Percentiles rank a stretch among this genome's conserved stretches.
Conservation (phyloP, 2,329 filamentous ascomycete species). For the Cryphonectria parasitica region DNA sequence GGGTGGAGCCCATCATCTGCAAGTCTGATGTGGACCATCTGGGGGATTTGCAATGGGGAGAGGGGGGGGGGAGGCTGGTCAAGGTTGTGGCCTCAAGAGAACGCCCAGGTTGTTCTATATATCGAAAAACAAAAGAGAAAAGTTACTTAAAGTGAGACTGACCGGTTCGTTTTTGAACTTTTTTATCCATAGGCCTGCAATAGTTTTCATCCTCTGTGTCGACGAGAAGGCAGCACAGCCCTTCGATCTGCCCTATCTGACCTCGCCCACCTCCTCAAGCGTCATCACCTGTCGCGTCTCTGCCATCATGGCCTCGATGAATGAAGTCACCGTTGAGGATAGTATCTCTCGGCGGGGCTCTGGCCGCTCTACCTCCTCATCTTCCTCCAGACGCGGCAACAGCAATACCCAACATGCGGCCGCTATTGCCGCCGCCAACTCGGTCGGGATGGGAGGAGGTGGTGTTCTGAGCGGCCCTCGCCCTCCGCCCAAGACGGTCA, state of each 20-base stretch:
- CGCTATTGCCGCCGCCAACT: constrained; percentile 26
- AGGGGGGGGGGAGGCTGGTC: constrained; percentile 9
- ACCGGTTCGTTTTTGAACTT: no score
- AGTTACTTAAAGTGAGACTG: neutral
- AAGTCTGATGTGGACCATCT: constrained; percentile 25
- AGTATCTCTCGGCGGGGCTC: constrained; percentile 28
- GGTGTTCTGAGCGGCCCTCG: constrained; percentile 20
- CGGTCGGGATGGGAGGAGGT: neutral
- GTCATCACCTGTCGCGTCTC: constrained; percentile 28
- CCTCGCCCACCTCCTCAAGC: constrained; percentile 15
- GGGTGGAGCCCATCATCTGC: constrained; percentile 18
- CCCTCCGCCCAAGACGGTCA: constrained; percentile 20
- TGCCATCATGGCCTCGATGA: constrained; percentile 23
- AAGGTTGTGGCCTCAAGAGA: neutral
- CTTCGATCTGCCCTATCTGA: constrained; percentile 34
- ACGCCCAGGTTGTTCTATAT: neutral
- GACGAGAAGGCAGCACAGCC: constrained; percentile 32
- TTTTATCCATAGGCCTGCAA: constrained; percentile 22
- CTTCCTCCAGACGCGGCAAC: constrained; percentile 15
- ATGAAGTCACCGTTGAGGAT: constrained; percentile 28
- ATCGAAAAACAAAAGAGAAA: neutral
- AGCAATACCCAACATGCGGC: constrained; percentile 28
- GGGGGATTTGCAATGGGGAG: neutral
- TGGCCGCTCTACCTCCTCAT: constrained; percentile 4
- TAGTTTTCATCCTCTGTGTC: constrained; percentile 31